Conservation (phyloP, 768 basidiomycete genomes). For the Kwoniella sp. region DNA sequence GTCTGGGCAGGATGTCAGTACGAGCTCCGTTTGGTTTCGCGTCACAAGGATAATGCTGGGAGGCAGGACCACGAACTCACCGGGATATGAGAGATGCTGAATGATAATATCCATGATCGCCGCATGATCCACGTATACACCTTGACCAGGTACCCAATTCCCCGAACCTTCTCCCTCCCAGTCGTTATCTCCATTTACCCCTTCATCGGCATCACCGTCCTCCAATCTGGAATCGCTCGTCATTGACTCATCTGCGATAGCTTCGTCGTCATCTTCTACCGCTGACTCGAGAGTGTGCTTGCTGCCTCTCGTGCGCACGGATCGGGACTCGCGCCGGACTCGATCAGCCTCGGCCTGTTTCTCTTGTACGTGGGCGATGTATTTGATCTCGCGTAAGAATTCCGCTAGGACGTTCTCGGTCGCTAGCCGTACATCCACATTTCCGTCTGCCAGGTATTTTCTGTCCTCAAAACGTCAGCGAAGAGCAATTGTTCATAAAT, state of each 20-base stretch:
- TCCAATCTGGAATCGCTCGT: slow-evolving; percentile 30
- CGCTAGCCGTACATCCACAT: slow-evolving; percentile 85
- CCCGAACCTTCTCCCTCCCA: slow-evolving; percentile 56
- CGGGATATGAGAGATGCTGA: slow-evolving; percentile 74
- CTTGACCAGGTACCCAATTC: slow-evolving; percentile 91
- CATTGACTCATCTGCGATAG: slow-evolving; percentile 27
- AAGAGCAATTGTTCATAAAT: not conserved
- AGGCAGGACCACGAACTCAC: slow-evolving; percentile 60
- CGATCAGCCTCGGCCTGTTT: slow-evolving; percentile 42
- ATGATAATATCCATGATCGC: slow-evolving; percentile 93
- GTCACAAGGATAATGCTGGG: slow-evolving; percentile 4
- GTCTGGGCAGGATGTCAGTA: slow-evolving; percentile 61
- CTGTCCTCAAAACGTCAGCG: slow-evolving; percentile 57
- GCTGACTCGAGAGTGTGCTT: slow-evolving; percentile 49
- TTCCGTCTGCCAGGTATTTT: slow-evolving; percentile 93
- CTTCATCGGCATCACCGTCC: slow-evolving; percentile 37
- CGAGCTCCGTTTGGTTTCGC: too few species aligned
- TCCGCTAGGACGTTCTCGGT: slow-evolving; percentile 87
- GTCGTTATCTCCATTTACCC: slow-evolving; percentile 43
- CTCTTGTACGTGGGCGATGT: slow-evolving; percentile 73
- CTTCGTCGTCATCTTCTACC: slow-evolving; percentile 33
- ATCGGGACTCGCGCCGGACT: slow-evolving; percentile 22
- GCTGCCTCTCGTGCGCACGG: slow-evolving; percentile 56
- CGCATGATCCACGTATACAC: slow-evolving; percentile 84
- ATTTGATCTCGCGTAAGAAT: slow-evolving; percentile 85